Conservation (phyloP, 345 rosid species). For the Populus simonii region DNA sequence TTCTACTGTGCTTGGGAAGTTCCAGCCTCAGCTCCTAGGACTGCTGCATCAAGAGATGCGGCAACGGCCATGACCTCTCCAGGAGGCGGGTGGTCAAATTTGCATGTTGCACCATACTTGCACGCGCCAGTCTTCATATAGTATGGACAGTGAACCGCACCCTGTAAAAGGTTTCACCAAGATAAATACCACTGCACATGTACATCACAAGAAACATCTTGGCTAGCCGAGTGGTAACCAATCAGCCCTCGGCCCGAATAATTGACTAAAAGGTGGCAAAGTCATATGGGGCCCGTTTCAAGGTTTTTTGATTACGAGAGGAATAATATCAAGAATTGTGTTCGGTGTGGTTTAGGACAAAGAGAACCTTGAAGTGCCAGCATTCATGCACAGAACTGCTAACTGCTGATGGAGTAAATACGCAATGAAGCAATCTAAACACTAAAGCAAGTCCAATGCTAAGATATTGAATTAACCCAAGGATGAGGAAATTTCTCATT, state of each 20-base stretch:
- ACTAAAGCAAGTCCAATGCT: too few relatives aligned
- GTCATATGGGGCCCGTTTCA: background rate
- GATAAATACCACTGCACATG: background rate
- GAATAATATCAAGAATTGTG: background rate
- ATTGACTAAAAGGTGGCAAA: background rate
- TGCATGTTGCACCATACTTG: constrained; percentile 78
- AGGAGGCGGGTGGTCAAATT: constrained; percentile 96
- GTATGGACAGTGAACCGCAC: constrained; percentile 71
- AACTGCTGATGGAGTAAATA: background rate
- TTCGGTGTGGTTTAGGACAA: background rate
- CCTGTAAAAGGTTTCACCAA: constrained; percentile 42
- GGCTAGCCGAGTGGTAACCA: background rate
- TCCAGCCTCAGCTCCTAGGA: constrained; percentile 11
- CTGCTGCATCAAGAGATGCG: constrained; percentile 23
- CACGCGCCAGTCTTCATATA: constrained; percentile 94
- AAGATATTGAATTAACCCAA: background rate
- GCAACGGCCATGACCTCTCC: constrained; percentile 71
- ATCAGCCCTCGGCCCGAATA: background rate
- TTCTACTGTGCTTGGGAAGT: background rate
- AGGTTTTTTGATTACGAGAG: background rate
- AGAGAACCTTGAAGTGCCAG: background rate
- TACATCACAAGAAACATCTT: background rate
- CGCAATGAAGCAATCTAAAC: background rate
- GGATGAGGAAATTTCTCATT: background rate
- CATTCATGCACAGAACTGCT: background rate